Conservation (phyloP, 1,284 basidiomycete genomes). For the Agaricales sp. region DNA sequence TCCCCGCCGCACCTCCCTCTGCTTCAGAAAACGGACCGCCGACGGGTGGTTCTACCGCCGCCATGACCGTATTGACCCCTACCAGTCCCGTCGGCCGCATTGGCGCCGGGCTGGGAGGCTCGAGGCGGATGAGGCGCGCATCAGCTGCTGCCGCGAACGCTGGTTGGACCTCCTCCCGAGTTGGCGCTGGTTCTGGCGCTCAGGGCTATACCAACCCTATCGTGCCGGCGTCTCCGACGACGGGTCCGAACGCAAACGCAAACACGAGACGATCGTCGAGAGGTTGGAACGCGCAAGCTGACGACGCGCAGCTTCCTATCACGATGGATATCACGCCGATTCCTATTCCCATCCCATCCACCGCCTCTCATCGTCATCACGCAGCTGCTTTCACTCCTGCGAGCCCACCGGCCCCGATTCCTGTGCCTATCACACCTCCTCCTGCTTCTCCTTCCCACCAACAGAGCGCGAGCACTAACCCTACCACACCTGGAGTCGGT, state of each 20-base stretch:
- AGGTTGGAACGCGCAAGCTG: not conserved
- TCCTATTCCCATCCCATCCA: not conserved
- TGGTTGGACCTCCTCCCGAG: not conserved
- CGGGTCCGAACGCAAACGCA: not conserved
- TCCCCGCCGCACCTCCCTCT: not conserved
- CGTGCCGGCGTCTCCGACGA: not conserved
- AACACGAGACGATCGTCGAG: no score
- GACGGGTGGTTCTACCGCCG: not conserved
- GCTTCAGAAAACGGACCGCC: not conserved
- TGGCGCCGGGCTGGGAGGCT: not conserved
- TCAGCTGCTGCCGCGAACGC: not conserved
- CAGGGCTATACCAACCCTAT: not conserved
- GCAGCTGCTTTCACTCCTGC: not conserved
- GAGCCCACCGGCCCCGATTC: not conserved
- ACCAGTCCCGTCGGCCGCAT: not conserved
- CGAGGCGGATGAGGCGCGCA: not conserved
- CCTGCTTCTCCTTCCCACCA: not conserved
- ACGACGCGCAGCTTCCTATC: not conserved
- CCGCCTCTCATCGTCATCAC: not conserved
- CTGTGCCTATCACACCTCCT: not conserved
- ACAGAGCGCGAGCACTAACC: not conserved
- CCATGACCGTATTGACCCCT: not conserved
- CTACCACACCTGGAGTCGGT: not conserved
- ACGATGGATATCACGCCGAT: conserved; percentile 2
- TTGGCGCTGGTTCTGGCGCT: not conserved